Conservation (phyloP, 495 filamentous ascomycete species). For the Entonaema liquescens region DNA sequence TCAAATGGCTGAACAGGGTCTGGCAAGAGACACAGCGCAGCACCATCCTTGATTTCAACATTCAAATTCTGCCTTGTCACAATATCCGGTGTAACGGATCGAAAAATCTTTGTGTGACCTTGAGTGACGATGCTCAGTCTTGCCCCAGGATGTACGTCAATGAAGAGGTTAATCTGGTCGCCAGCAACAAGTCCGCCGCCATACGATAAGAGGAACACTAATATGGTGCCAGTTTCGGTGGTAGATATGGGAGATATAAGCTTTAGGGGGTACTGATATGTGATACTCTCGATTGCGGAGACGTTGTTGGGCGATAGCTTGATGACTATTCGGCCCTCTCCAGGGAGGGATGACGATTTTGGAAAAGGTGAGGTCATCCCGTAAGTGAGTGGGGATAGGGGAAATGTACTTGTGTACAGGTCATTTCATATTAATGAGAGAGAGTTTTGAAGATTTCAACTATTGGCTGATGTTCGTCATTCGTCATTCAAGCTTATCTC, state of each 20-base stretch:
- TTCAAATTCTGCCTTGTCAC: slow-evolving; percentile 74
- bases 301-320: slow-evolving; percentile 74
- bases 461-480: neutral
- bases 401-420: neutral
- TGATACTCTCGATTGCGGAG: slow-evolving; percentile 76
- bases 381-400: neutral
- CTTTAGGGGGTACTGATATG: slow-evolving; percentile 94
- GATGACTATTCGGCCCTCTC: slow-evolving; percentile 79
- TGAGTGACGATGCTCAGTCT: slow-evolving; percentile 88
- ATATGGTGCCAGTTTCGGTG: slow-evolving; percentile 66
- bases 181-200: slow-evolving; percentile 91
- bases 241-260: slow-evolving; percentile 74
- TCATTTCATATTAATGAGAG: slow-evolving; percentile 21
- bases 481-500: slow-evolving; percentile 33
- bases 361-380: slow-evolving; percentile 69
- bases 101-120: slow-evolving; percentile 96
- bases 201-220: slow-evolving; percentile 89
- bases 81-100: slow-evolving; percentile 64
- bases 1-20: slow-evolving; percentile 93
- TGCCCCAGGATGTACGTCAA: slow-evolving; percentile 69
- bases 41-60: slow-evolving; percentile 66
- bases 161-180: slow-evolving; percentile 76
- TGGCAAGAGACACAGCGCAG: slow-evolving; percentile 87
- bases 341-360: slow-evolving; percentile 72
- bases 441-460: neutral